phyloP scores from a whole-genome alignment of 352 stramenopile genomes.

The Globisporangium recalcitrans region DNA sequence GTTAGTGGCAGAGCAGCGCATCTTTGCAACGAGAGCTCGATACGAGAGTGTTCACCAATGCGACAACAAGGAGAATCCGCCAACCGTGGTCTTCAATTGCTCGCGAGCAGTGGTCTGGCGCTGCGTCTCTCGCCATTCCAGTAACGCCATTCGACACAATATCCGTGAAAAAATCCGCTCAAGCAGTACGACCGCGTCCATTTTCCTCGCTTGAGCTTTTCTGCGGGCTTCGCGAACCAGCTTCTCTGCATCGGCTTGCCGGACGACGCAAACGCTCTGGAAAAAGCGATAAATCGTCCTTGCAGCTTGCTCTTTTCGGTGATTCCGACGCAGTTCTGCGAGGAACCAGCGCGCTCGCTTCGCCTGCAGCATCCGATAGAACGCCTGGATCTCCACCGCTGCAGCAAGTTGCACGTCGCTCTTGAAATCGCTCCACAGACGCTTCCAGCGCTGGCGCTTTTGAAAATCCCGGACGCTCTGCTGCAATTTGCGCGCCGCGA shows the following conservation, averaged over 20 bases:
- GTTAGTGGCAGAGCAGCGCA: no score
- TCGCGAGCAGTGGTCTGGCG: constrained; percentile 20
- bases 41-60: no score
- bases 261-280: constrained; percentile 8
- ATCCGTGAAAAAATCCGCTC: constrained; percentile 7
- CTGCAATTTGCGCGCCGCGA: constrained; percentile 45
- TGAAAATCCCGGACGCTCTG: constrained; percentile 29
- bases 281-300: constrained; percentile 29
- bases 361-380: constrained; percentile 29
- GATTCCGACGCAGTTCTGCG: constrained; percentile 14
- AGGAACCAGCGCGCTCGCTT: constrained; percentile 26
- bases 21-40: not conserved
- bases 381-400: constrained; percentile 40
- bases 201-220: constrained; percentile 10
- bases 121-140: constrained; percentile 27
- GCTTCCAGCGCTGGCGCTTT: constrained; percentile 36
- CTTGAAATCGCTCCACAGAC: constrained; percentile 29
- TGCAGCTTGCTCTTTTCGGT: constrained; percentile 22
- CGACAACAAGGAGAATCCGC: not conserved
- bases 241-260: constrained; percentile 4
- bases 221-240: not conserved
- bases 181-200: constrained; percentile 7
- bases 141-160: constrained; percentile 20
- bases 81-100: constrained; percentile 20
- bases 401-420: constrained; percentile 35